phyloP scores from a whole-genome alignment of 176 grass and related monocot genomes.

The Musa itinerans region DNA sequence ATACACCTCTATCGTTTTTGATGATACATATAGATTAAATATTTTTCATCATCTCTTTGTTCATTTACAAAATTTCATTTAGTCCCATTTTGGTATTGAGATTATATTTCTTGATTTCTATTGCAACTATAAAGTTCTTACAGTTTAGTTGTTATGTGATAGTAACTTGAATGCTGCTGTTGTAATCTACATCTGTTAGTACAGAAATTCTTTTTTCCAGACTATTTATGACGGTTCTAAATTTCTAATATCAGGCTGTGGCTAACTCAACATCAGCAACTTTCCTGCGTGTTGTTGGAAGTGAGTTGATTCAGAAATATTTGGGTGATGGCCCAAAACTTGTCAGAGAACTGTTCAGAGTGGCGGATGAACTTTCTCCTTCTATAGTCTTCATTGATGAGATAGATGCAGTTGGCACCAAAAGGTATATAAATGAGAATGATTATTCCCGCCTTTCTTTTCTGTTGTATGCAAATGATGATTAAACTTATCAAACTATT shows the following conservation, averaged over 20 bases:
- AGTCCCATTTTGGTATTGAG: no score
- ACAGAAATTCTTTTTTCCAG: not conserved
- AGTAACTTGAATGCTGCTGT: not conserved
- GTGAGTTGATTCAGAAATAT: slow-evolving; percentile 11
- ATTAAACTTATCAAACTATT: not conserved
- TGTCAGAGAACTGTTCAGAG: slow-evolving; percentile 9
- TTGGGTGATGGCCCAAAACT: slow-evolving; percentile 12
- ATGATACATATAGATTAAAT: no score
- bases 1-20: no score
- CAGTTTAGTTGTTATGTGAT: not conserved
- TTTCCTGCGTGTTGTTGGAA: slow-evolving; percentile 13
- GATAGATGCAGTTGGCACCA: slow-evolving; percentile 15
- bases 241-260: not conserved
- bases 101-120: no score
- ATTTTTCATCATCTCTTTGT: no score
- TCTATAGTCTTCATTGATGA: slow-evolving; percentile 14
- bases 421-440: not conserved
- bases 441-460: not conserved
- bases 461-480: no score
- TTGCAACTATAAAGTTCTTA: not conserved
- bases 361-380: slow-evolving; percentile 13
- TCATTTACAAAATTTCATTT: no score
- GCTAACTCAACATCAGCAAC: slow-evolving; percentile 16
- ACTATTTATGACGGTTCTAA: no score
- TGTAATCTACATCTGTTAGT: not conserved